phyloP scores from a whole-genome alignment of 2,329 filamentous ascomycete species.

The Ustulina deusta region DNA sequence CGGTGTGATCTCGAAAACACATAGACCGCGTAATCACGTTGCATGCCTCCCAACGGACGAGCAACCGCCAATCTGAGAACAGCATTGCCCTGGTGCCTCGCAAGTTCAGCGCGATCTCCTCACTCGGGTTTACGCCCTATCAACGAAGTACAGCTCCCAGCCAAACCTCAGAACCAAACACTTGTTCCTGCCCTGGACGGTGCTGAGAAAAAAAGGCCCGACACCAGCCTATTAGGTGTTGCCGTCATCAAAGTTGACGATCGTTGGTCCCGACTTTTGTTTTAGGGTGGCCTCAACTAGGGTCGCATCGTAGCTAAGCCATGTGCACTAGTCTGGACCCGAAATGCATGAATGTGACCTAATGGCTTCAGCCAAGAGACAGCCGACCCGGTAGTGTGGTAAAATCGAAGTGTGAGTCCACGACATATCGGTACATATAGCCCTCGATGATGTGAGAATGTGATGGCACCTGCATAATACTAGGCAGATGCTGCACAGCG shows the following conservation, averaged over 20 bases:
- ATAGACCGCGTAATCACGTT: constrained; percentile 23
- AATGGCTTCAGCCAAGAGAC: constrained; percentile 30
- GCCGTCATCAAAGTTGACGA: constrained; percentile 15
- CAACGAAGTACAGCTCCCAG: constrained; percentile 3
- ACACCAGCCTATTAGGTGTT: neutral
- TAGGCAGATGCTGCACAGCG: neutral
- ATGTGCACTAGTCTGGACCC: constrained; percentile 22
- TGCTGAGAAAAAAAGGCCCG: neutral
- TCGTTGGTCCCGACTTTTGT: constrained; percentile 13
- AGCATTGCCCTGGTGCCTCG: neutral
- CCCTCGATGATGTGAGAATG: neutral
- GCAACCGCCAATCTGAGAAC: constrained; percentile 14
- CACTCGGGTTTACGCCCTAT: constrained; percentile 3
- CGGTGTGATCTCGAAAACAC: neutral
- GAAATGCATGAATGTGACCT: constrained; percentile 36
- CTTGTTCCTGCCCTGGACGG: neutral
- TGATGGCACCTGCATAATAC: neutral
- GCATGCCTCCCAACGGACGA: neutral
- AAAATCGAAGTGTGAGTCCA: constrained; percentile 16
- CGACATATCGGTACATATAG: neutral
- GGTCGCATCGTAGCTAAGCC: constrained; percentile 31
- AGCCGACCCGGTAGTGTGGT: constrained; percentile 32
- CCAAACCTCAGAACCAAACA: neutral
- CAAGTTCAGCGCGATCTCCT: constrained; percentile 11
- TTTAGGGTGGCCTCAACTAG: neutral